Conservation (phyloP, 139 green algal genomes). For the Chlamydomonas sphaeroides region DNA sequence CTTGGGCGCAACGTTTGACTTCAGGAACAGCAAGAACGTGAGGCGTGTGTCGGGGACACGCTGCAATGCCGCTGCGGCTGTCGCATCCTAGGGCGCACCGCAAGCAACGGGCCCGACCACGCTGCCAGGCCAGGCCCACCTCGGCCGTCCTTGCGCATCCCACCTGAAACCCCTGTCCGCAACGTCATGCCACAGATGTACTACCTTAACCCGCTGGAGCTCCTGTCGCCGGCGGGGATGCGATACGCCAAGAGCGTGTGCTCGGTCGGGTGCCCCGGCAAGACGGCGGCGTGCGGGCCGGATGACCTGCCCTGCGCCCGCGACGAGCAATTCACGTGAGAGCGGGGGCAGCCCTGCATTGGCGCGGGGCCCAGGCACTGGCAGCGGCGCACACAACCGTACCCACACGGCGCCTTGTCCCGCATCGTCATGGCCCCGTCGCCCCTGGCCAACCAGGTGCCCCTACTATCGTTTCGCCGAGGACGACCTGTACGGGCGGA, state of each 20-base stretch:
- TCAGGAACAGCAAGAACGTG: slow-evolving; percentile 67
- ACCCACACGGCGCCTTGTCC: neutral
- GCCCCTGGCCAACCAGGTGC: slow-evolving; percentile 55
- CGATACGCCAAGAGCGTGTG: slow-evolving; percentile 70
- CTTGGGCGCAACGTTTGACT: slow-evolving; percentile 56
- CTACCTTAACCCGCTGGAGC: slow-evolving; percentile 56
- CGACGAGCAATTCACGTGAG: slow-evolving; percentile 25
- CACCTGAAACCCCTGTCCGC: no score
- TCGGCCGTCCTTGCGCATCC: no score
- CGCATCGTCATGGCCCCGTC: neutral
- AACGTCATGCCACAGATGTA: no score
- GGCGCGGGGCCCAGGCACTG: no score
- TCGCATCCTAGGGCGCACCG: neutral
- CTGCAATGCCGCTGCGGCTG: no score
- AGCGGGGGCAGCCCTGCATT: slow-evolving; percentile 40
- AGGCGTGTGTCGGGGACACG: no score
- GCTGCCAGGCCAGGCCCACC: neutral
- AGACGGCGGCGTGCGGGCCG: slow-evolving; percentile 42
- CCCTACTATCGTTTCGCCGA: slow-evolving; percentile 72
- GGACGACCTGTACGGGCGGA: slow-evolving; percentile 55
- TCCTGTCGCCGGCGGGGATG: slow-evolving; percentile 61
- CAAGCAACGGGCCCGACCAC: neutral
- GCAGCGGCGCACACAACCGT: no score
- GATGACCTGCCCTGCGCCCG: slow-evolving; percentile 53
- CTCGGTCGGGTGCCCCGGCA: slow-evolving; percentile 60